phyloP scores from a whole-genome alignment of 225 moss, liverwort and hornwort genomes.

The Marchantia paleacea region DNA sequence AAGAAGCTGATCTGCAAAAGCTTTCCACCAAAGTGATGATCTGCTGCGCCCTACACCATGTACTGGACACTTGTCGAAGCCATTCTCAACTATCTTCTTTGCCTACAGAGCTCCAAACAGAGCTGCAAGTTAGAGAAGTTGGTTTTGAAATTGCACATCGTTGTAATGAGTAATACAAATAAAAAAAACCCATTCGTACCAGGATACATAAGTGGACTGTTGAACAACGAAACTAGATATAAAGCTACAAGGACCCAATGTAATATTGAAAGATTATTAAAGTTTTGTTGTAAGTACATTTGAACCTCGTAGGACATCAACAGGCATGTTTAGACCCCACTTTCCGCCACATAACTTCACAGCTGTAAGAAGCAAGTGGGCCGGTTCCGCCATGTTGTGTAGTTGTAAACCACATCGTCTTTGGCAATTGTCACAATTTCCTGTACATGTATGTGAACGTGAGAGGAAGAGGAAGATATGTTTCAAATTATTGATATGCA shows the following conservation, averaged over 20 bases:
- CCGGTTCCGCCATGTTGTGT: conserved; percentile 63
- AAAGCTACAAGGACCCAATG: not conserved
- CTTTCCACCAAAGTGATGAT: conserved; percentile 84
- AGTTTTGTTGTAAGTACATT: conserved; percentile 17
- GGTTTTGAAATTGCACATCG: not conserved
- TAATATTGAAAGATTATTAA: not conserved
- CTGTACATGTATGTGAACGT: conserved; percentile 27
- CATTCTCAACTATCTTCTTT: conserved; percentile 61
- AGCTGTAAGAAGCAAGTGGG: conserved; percentile 69
- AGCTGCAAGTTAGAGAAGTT: not conserved
- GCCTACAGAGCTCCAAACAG: conserved; percentile 37
- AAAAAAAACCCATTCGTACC: not conserved
- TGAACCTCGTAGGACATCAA: conserved; percentile 91
- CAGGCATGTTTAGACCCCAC: conserved; percentile 81
- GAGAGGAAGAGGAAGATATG: not conserved
- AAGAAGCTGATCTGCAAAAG: conserved; percentile 79
- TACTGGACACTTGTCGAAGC: conserved; percentile 67
- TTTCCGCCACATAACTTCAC: conserved; percentile 68
- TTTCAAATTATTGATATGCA: too few relatives aligned
- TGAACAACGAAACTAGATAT: not conserved
- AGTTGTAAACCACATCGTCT: conserved; percentile 56
- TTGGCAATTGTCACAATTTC: conserved; percentile 75
- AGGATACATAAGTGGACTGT: not conserved
- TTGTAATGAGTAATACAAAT: too few relatives aligned
- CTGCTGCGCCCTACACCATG: conserved; percentile 73